Conservation (phyloP, 2,329 filamentous ascomycete species). For the Claviceps lovelessii region DNA sequence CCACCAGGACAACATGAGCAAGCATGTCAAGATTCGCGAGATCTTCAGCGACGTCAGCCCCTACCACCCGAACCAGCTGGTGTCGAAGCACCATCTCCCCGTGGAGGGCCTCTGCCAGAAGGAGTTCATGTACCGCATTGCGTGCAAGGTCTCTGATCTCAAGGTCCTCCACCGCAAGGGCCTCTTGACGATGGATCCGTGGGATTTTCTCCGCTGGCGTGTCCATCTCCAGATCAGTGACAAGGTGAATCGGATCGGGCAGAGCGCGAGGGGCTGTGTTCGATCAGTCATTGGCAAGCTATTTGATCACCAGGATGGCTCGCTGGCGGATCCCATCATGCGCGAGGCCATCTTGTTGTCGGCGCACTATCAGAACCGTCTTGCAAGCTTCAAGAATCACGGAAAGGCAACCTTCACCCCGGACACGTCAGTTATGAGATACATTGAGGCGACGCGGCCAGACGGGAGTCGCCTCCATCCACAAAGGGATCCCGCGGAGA, state of each 20-base stretch:
- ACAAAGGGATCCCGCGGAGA: neutral
- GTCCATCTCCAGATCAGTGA: slow-evolving; percentile 10
- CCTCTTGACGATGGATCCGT: slow-evolving; percentile 22
- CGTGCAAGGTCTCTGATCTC: slow-evolving; percentile 20
- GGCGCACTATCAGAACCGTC: slow-evolving; percentile 11
- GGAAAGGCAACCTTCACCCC: neutral
- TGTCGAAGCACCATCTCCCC: slow-evolving; percentile 19
- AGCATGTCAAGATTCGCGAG: slow-evolving; percentile 19
- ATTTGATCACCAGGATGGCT: slow-evolving; percentile 1
- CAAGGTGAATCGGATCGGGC: slow-evolving; percentile 1
- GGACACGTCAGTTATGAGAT: neutral
- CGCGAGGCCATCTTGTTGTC: slow-evolving; percentile 16
- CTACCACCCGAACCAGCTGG: slow-evolving; percentile 25
- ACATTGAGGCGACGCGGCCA: neutral
- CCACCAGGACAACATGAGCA: slow-evolving; percentile 19
- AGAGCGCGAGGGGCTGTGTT: slow-evolving; percentile 7
- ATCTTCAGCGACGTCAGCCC: slow-evolving; percentile 16
- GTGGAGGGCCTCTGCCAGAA: slow-evolving; percentile 18
- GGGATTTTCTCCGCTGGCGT: slow-evolving; percentile 25
- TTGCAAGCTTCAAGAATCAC: slow-evolving; percentile 8
- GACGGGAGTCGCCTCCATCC: neutral
- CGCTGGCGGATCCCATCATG: slow-evolving; percentile 15
- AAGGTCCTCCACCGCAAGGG: slow-evolving; percentile 11
- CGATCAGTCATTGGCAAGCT: slow-evolving; percentile 8
- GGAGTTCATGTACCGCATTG: slow-evolving; percentile 22